phyloP scores from a whole-genome alignment of 495 filamentous ascomycete genomes.

The Aspergillus coremiiformis region DNA sequence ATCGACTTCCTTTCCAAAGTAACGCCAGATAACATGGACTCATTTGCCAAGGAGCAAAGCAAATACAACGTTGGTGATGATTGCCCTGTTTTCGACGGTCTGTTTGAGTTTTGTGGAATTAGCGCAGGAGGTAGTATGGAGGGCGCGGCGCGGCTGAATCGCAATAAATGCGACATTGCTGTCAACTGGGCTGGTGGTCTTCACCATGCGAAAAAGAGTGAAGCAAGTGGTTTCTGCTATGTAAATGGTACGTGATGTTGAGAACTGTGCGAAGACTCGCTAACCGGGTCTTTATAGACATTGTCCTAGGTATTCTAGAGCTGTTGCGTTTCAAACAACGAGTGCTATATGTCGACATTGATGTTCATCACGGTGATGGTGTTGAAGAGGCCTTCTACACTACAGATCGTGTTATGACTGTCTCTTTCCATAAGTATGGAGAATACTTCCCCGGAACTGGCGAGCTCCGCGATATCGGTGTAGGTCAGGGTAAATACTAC shows the following conservation, averaged over 20 bases:
- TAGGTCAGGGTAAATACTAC: constrained; percentile 87
- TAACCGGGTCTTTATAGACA: constrained; percentile 52
- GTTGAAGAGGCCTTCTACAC: constrained; percentile 98
- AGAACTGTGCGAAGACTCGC: background rate
- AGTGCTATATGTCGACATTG: constrained; percentile 96
- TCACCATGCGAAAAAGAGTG: constrained; percentile 95
- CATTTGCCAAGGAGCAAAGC: constrained; percentile 81
- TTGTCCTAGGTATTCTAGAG: constrained; percentile 92
- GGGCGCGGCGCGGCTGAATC: constrained; percentile 83
- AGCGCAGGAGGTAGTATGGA: constrained; percentile 97
- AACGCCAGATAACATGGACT: constrained; percentile 98
- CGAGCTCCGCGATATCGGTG: constrained; percentile 90
- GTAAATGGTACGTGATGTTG: constrained; percentile 64
- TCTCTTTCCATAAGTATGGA: constrained; percentile 97
- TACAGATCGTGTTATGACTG: constrained; percentile 96
- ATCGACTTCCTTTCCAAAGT: constrained; percentile 96
- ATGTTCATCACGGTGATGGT: constrained; percentile 96
- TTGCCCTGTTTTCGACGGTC: constrained; percentile 93
- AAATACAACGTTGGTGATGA: constrained; percentile 98
- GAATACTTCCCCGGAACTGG: constrained; percentile 98
- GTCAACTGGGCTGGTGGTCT: constrained; percentile 97
- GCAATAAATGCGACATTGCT: constrained; percentile 92
- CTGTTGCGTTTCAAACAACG: constrained; percentile 89
- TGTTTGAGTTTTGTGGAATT: constrained; percentile 97
- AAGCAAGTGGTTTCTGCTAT: constrained; percentile 97